phyloP scores from a whole-genome alignment of 2,329 filamentous ascomycete species.

The Tothia fuscella region DNA sequence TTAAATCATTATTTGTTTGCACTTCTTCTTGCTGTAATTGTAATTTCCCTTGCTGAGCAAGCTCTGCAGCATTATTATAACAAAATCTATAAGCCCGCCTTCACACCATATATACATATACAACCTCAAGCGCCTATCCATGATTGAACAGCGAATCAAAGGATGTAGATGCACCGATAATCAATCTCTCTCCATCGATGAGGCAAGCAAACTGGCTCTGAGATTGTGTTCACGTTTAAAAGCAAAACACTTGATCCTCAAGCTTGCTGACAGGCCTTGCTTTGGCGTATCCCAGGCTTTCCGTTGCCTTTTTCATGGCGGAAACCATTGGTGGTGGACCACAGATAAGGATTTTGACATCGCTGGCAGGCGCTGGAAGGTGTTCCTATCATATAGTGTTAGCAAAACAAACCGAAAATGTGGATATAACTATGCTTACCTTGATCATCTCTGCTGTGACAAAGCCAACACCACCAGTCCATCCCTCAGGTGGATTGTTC shows the following conservation, averaged over 20 bases:
- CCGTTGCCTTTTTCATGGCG: conserved; percentile 92
- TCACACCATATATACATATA: too few species aligned
- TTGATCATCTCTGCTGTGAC: conserved; percentile 94
- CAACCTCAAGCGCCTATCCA: too few species aligned
- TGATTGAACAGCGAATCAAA: too few species aligned
- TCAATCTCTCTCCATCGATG: too few species aligned
- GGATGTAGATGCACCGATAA: too few species aligned
- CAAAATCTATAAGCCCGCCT: too few species aligned
- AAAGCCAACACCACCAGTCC: conserved; percentile 88
- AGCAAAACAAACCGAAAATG: conserved; percentile 10
- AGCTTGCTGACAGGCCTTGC: conserved; percentile 93
- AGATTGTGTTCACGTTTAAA: too few species aligned
- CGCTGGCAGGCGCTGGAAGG: conserved; percentile 68
- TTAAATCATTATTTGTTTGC: too few species aligned
- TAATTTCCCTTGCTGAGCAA: too few species aligned
- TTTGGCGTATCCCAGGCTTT: conserved; percentile 82
- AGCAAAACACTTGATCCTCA: conserved; percentile 95
- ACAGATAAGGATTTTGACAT: conserved; percentile 90
- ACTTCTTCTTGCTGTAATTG: too few species aligned
- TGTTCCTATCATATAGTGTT: conserved; percentile 44
- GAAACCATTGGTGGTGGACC: conserved; percentile 94
- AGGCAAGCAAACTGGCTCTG: too few species aligned
- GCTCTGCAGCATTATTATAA: too few species aligned
- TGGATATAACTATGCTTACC: conserved; percentile 38
- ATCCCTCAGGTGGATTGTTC: conserved; percentile 86